Percentiles rank a stretch among this genome's conserved stretches.
phyloP scores from a whole-genome alignment of 2,329 filamentous ascomycete genomes.

The Diplodia corticola region DNA sequence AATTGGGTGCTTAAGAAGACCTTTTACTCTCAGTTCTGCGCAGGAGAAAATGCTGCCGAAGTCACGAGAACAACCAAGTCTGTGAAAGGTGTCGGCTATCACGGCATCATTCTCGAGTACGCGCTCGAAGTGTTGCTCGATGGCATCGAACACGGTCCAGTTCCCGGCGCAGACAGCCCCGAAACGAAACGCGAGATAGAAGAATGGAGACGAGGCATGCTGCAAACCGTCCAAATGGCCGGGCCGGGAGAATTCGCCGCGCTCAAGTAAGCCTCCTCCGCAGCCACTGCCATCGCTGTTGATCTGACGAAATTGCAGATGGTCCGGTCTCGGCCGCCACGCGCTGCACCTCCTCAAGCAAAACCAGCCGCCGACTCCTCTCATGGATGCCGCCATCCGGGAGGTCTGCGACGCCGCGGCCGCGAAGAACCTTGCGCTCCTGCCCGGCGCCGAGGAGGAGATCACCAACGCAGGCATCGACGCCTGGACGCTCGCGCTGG shows the following conservation, averaged over 20 bases:
- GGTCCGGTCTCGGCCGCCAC: slow-evolving; percentile 78
- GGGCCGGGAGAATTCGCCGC: slow-evolving; percentile 51
- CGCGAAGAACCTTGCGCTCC: slow-evolving; percentile 67
- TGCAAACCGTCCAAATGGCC: slow-evolving; percentile 64
- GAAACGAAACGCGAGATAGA: slow-evolving; percentile 62
- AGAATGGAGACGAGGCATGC: slow-evolving; percentile 70
- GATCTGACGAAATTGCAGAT: slow-evolving; percentile 46
- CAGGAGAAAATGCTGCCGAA: slow-evolving; percentile 71
- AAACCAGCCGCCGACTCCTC: slow-evolving; percentile 61
- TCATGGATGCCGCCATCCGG: slow-evolving; percentile 69
- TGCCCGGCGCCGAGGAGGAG: slow-evolving; percentile 86
- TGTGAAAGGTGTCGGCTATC: slow-evolving; percentile 71
- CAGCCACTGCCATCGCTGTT: not conserved
- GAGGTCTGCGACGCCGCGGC: slow-evolving; percentile 72
- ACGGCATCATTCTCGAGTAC: slow-evolving; percentile 83
- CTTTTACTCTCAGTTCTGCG: slow-evolving; percentile 89
- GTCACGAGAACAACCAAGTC: slow-evolving; percentile 63
- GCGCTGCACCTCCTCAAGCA: slow-evolving; percentile 67
- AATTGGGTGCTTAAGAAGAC: slow-evolving; percentile 72
- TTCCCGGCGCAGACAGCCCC: slow-evolving; percentile 31
- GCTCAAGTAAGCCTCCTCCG: slow-evolving; percentile 40
- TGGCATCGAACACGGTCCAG: slow-evolving; percentile 25
- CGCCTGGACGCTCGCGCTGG: slow-evolving; percentile 54
- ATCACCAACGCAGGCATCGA: slow-evolving; percentile 66
- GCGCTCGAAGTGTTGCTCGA: slow-evolving; percentile 62